phyloP scores from a whole-genome alignment of 441 rosid genomes.

The Gossypium gossypioides region DNA sequence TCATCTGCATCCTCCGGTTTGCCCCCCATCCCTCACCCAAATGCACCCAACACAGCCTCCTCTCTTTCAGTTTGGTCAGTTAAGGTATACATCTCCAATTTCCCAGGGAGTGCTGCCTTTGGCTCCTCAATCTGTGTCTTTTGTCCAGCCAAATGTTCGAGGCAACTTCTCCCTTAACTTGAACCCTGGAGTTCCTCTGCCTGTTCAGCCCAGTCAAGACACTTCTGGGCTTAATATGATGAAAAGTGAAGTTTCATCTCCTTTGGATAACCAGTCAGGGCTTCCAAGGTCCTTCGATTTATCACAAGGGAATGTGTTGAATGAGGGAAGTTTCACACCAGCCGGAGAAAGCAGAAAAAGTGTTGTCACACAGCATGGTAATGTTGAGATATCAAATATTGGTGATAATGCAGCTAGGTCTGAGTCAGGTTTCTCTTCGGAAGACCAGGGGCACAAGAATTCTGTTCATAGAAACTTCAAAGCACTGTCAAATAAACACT shows the following conservation, averaged over 20 bases:
- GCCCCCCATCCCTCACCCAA: slow-evolving; percentile 51
- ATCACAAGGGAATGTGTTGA: slow-evolving; percentile 35
- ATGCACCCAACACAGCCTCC: slow-evolving; percentile 65
- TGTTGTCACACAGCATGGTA: slow-evolving; percentile 28
- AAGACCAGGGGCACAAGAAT: slow-evolving; percentile 26
- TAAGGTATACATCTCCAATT: slow-evolving; percentile 64
- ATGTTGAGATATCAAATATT: slow-evolving; percentile 28
- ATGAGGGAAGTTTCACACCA: slow-evolving; percentile 30
- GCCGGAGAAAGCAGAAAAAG: slow-evolving; percentile 26
- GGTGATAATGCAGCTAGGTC: slow-evolving; percentile 23
- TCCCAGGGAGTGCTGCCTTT: slow-evolving; percentile 70
- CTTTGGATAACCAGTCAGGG: slow-evolving; percentile 37
- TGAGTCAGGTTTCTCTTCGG: slow-evolving; percentile 25
- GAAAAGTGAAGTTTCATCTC: slow-evolving; percentile 16
- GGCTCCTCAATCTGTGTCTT: slow-evolving; percentile 50
- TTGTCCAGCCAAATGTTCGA: slow-evolving; percentile 42
- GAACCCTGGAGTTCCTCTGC: slow-evolving; percentile 33
- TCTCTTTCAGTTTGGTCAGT: slow-evolving; percentile 86
- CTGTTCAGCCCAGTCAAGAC: slow-evolving; percentile 41
- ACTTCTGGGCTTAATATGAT: slow-evolving; percentile 13
- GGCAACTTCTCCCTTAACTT: slow-evolving; percentile 40
- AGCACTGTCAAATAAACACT: slow-evolving; percentile 28
- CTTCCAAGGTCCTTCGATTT: slow-evolving; percentile 37
- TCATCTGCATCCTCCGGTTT: slow-evolving; percentile 70
- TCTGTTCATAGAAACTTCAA: slow-evolving; percentile 27